phyloP scores from a whole-genome alignment of 768 basidiomycete genomes.

The Tylopilus sp. region DNA sequence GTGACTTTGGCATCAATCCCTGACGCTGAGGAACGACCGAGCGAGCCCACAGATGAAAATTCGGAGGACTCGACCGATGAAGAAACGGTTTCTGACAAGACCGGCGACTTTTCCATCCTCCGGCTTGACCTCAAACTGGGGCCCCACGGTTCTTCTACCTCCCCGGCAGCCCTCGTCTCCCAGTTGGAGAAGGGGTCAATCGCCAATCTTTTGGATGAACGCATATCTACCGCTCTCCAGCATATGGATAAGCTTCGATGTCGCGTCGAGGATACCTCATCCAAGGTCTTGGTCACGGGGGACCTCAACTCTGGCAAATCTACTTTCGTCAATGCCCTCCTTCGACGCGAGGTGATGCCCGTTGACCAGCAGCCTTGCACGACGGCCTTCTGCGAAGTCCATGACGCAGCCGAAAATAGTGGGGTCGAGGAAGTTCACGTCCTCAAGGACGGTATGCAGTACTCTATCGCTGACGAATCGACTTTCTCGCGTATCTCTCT shows the following conservation, averaged over 20 bases:
- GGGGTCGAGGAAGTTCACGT: slow-evolving; percentile 86
- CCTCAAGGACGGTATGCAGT: slow-evolving; percentile 62
- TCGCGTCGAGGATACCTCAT: slow-evolving; percentile 87
- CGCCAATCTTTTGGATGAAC: slow-evolving; percentile 85
- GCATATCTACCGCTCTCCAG: slow-evolving; percentile 65
- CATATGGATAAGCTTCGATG: slow-evolving; percentile 84
- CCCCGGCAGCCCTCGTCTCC: slow-evolving; percentile 72
- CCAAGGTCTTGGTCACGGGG: slow-evolving; percentile 96
- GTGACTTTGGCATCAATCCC: slow-evolving; percentile 54
- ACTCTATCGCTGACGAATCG: slow-evolving; percentile 65
- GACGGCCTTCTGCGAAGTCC: slow-evolving; percentile 95
- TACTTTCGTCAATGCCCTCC: slow-evolving; percentile 94
- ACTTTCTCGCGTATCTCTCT: slow-evolving; percentile 73
- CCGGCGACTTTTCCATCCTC: slow-evolving; percentile 78
- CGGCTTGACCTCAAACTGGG: slow-evolving; percentile 93
- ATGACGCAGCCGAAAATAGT: slow-evolving; percentile 78
- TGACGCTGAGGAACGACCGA: slow-evolving; percentile 39
- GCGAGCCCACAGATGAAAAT: slow-evolving; percentile 13
- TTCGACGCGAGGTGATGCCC: slow-evolving; percentile 89
- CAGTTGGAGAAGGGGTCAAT: slow-evolving; percentile 93
- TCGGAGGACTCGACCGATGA: slow-evolving; percentile 28
- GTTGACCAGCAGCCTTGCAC: slow-evolving; percentile 98
- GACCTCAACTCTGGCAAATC: slow-evolving; percentile 99
- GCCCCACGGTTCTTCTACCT: slow-evolving; percentile 57
- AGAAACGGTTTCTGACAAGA: slow-evolving; percentile 39